These are phyloP conservation scores for Begonia loranthoides DNA, from an alignment of 306 rosid genomes.

Conservation along the genomic window DNA sequence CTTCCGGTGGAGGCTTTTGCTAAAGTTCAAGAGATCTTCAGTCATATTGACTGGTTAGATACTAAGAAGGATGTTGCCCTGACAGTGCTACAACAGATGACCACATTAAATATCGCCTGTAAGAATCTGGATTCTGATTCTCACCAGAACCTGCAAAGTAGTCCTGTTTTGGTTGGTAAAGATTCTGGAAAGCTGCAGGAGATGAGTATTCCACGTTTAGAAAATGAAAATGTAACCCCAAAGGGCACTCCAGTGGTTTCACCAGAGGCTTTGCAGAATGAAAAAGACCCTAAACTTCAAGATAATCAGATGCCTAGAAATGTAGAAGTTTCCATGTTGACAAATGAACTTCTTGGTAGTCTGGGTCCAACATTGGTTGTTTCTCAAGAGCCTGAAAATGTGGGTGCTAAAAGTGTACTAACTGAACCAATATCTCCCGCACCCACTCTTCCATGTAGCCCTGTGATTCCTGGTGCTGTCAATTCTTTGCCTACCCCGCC, in stretches of 20 bases:
- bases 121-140: constrained; percentile 32
- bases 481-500: constrained; percentile 23
- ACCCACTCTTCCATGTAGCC: constrained; percentile 18
- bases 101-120: constrained; percentile 28
- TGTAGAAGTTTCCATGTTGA: constrained; percentile 4
- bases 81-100: constrained; percentile 56
- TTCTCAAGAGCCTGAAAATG: constrained; percentile 16
- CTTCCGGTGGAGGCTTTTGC: constrained; percentile 91
- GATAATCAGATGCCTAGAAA: constrained; percentile 13
- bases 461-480: constrained; percentile 8
- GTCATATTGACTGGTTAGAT: constrained; percentile 77
- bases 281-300: constrained; percentile 9
- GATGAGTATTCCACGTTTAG: constrained; percentile 10
- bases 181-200: constrained; percentile 21
- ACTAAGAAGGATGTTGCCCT: constrained; percentile 55
- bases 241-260: constrained; percentile 17
- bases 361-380: constrained; percentile 7
- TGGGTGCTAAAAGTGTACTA: constrained; percentile 17
- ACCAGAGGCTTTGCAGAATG: constrained; percentile 8
- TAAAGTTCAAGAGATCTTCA: constrained; percentile 87
- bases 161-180: constrained; percentile 18
- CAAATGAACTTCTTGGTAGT: constrained; percentile 8
- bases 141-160: constrained; percentile 17
- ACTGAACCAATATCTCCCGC: constrained; percentile 38
- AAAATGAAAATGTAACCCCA: constrained; percentile 14